Evolutionary conservation across 2,329 filamentous ascomycete genomes (phyloP).

Genomic region (Aspergillus intermedius): DNA sequence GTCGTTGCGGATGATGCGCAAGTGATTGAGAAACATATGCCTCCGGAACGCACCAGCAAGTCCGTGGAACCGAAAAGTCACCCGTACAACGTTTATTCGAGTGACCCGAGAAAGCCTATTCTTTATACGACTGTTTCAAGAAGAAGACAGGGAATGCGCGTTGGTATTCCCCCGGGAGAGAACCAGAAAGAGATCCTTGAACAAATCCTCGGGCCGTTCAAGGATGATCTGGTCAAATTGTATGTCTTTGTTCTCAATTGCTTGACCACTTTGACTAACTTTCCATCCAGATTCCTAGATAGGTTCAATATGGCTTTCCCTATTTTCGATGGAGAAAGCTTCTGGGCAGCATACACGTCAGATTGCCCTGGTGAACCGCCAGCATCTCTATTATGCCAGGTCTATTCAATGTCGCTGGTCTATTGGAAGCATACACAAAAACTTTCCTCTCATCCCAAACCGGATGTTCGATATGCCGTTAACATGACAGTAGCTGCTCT

Average conservation of each 20-base stretch:
- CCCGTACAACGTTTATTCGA: slow-evolving; percentile 47
- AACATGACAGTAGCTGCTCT: slow-evolving; percentile 56
- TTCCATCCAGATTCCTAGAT: slow-evolving; percentile 44
- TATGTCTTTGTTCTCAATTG: slow-evolving; percentile 27
- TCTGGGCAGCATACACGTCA: slow-evolving; percentile 45
- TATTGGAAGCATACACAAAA: slow-evolving; percentile 51
- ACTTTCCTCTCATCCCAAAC: slow-evolving; percentile 43
- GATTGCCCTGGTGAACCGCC: slow-evolving; percentile 46
- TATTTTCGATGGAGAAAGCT: slow-evolving; percentile 51
- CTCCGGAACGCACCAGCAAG: slow-evolving; percentile 33
- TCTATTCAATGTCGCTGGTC: slow-evolving; percentile 53
- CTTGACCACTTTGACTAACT: slow-evolving; percentile 1
- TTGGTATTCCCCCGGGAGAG: slow-evolving; percentile 37
- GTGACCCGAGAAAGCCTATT: slow-evolving; percentile 40
- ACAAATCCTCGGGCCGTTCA: slow-evolving; percentile 52
- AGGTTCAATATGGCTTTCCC: slow-evolving; percentile 57
- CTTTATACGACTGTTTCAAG: slow-evolving; percentile 46
- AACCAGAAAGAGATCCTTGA: slow-evolving; percentile 53
- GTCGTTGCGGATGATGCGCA: slow-evolving; percentile 56
- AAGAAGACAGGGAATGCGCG: slow-evolving; percentile 42
- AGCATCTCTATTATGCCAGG: slow-evolving; percentile 50
- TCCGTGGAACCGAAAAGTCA: slow-evolving; percentile 36
- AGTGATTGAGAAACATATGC: slow-evolving; percentile 54
- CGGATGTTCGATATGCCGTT: slow-evolving; percentile 56
- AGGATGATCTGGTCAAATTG: slow-evolving; percentile 46